phyloP scores from a whole-genome alignment of 768 basidiomycete genomes.

The Coprinellus micaceus region DNA sequence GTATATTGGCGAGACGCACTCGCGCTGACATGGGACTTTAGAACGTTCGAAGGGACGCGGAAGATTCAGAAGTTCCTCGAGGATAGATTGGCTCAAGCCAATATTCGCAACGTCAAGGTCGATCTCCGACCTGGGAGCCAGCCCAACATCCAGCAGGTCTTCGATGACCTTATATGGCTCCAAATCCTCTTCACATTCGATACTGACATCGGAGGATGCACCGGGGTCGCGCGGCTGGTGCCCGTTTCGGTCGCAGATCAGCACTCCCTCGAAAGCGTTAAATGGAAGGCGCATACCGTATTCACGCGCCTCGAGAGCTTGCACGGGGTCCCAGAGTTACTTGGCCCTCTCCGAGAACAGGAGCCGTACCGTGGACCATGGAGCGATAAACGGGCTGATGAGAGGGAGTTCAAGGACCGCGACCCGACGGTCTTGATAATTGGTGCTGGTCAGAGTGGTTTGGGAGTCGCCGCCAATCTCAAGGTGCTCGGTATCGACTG shows the following conservation, averaged over 20 bases:
- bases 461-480: constrained; percentile 63
- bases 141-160: constrained; percentile 34
- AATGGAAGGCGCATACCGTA: constrained; percentile 60
- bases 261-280: constrained; percentile 12
- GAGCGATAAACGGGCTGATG: constrained; percentile 41
- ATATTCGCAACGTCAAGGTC: constrained; percentile 24
- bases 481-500: constrained; percentile 52
- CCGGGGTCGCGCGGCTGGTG: constrained; percentile 53
- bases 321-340: constrained; percentile 44
- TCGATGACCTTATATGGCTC: constrained; percentile 55
- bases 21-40: constrained; percentile 62
- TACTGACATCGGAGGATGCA: constrained; percentile 44
- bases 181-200: constrained; percentile 55
- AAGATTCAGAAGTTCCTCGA: constrained; percentile 42
- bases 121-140: constrained; percentile 16
- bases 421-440: constrained; percentile 61
- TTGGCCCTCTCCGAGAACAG: constrained; percentile 41
- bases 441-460: constrained; percentile 65
- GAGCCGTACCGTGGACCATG: constrained; percentile 52
- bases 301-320: constrained; percentile 59
- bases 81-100: constrained; percentile 36
- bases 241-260: constrained; percentile 27
- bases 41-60: constrained; percentile 46
- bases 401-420: constrained; percentile 42
- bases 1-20: constrained; percentile 59